Base-by-base conservation (phyloP, 23 red algal genomes). In the Rhodosorus marinus region DNA sequence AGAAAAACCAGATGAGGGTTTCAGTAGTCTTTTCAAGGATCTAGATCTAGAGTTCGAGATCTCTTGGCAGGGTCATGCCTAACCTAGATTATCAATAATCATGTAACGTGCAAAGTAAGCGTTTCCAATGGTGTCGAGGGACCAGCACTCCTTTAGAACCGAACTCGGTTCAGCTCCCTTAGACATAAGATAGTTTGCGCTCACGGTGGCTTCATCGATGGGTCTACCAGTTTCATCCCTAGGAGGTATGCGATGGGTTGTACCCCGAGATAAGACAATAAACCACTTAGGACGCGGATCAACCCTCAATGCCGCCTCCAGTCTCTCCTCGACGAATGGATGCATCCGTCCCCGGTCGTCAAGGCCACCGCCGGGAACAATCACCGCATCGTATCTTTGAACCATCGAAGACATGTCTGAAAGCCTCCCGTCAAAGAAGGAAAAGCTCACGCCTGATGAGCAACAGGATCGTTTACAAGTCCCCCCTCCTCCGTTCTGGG, bases 121-220 rank as follows among this genome's bases (percentile, higher is more conserved):
- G 46, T 92, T 92, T 8, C 83, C 83, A 55, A 92, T 81, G n/a
- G 83, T 92, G 42, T 92, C 83, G 9, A 92, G 66, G 15, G 72
- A 80, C 83, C 83, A 80, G 1, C 29, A 48, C 45, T 92, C 83
- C 15, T 71, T 35, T 20, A 79, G 40, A 30, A 92, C 68, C 46
- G 49, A 43, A 6, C 55, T 31, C 11, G 72, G 62, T 33, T 62
- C 42, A 19, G 22, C 23, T 1, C 54, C 35, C 29, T 62, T 26
- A 15, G 71, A 40, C 14, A 92, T 42, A 17, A 92, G 58, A 49
- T 81, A 92, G 14, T 52, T 47, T 1, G 83, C 83, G 57, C 60
- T 70, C 20, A 75, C 83, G 6, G 74, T 55, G 4, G 72, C 49
- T 49, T 92, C 83, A 14, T 70, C 51, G 28, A 92, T 55, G 24